Conservation (phyloP, 129 eudicot genomes). For the Ambrosia trifida region DNA sequence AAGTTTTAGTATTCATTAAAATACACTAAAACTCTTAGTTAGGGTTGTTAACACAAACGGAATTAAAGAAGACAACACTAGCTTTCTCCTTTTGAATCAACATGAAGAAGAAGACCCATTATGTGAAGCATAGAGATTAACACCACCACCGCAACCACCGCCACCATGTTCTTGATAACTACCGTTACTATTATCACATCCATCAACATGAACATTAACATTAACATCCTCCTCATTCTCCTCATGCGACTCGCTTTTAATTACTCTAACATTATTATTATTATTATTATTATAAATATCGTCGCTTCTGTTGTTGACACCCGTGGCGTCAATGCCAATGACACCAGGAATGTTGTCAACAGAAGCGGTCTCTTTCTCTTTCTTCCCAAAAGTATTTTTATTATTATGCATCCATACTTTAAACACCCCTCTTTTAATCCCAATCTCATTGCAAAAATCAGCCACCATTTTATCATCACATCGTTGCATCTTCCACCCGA, state of each 20-base stretch:
- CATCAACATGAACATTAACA: slow-evolving; percentile 8
- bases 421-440: slow-evolving; percentile 60
- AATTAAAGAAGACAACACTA: not conserved
- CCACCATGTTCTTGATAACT: slow-evolving; percentile 17
- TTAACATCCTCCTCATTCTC: not conserved
- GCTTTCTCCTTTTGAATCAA: slow-evolving; percentile 26
- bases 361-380: slow-evolving; percentile 18
- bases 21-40: slow-evolving; percentile 13
- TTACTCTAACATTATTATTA: slow-evolving; percentile 8
- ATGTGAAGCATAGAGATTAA: slow-evolving; percentile 30
- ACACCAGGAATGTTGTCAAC: no score
- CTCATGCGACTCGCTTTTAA: not conserved
- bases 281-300: no score
- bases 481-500: slow-evolving; percentile 82
- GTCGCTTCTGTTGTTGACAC: not conserved
- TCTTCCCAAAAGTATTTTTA: slow-evolving; percentile 58
- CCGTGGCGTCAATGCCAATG: not conserved
- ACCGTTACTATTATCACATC: slow-evolving; percentile 19
- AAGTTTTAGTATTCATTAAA: not conserved
- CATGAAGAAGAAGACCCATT: slow-evolving; percentile 59
- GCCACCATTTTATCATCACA: slow-evolving; percentile 53
- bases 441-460: slow-evolving; percentile 62
- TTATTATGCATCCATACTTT: slow-evolving; percentile 94
- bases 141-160: slow-evolving; percentile 15
- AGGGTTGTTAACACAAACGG: slow-evolving; percentile 23